Base-by-base conservation (phyloP, 108 stramenopile genomes). In the Fistulifera pelliculosa region DNA sequence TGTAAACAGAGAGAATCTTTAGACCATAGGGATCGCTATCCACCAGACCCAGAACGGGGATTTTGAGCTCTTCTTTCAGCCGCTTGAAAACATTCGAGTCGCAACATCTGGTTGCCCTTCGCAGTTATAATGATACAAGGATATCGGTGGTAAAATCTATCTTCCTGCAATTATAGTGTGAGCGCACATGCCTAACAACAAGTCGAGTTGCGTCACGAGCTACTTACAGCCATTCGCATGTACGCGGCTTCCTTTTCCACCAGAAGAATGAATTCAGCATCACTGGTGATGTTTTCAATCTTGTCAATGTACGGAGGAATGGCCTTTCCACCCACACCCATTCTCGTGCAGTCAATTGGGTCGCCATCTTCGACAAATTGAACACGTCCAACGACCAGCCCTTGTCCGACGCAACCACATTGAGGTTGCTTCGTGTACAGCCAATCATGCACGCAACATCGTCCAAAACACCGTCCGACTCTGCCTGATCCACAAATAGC, bases 191-290 rank as follows among this genome's bases (percentile, higher is more conserved):
- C n/a, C n/a, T n/a, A n/a, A n/a, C n/a, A n/a, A 49, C 38, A 54
- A 18, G 27, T 21, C 3, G 10, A 14, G 10, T 23, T 66, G 49
- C 24, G 15, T 27, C 28, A 45, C 21, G 19, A 31, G 27, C 60
- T 50, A 45, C 21, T 21, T 60, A 79, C 92, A 16, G 97, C 95
- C 76, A 98, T 79, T 24, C 97, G 84, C 94, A 96, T 96, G 68
- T 96, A 98, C 2, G 94, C 97, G 58, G 97, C 97, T 59, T 98
- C 97, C 68, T 98, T 98, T 72, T 98, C 97, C 24, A 98, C 95
- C 55, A 98, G 56, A 21, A 98, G 60, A 54, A 98, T 85, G 65
- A 98, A 98, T 60, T 94, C 90, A 19, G 97, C 97, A 69, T 95
- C 95, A 41, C 71, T 83, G 49, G 57, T 70, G 54, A 98, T 93